Conservation (phyloP, 2,329 filamentous ascomycete species). For the Epichloe uncinata region DNA sequence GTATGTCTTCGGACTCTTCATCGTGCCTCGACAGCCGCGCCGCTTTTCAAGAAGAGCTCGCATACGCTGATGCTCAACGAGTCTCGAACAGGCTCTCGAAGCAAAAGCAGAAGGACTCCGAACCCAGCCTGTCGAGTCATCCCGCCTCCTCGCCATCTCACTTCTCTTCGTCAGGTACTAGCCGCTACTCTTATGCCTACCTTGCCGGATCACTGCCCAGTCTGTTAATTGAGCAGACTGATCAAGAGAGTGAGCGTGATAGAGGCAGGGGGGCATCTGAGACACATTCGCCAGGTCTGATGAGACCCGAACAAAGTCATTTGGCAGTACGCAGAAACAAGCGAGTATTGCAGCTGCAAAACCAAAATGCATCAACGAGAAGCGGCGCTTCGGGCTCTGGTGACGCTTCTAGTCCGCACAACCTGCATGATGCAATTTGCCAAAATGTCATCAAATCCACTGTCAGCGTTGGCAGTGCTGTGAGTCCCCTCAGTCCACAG, state of each 20-base stretch:
- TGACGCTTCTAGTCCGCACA: neutral
- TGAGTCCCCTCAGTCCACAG: neutral
- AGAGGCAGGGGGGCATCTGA: neutral
- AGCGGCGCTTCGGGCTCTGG: neutral
- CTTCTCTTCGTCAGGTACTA: neutral
- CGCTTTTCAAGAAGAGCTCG: neutral
- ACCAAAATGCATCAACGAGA: neutral
- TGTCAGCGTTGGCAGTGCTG: neutral
- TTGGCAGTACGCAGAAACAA: neutral
- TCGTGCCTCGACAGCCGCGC: neutral
- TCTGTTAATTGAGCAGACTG: neutral
- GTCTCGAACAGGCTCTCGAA: neutral
- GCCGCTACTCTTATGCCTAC: conserved; percentile 1
- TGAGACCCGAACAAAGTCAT: neutral
- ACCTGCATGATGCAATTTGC: no score
- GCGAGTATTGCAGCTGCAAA: neutral
- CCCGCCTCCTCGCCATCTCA: neutral
- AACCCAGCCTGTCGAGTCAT: neutral
- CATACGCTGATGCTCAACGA: neutral
- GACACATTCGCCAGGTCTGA: neutral
- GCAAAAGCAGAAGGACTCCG: neutral
- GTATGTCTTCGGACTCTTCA: neutral
- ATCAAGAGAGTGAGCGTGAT: neutral
- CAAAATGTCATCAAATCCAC: neutral
- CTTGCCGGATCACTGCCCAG: conserved; percentile 2